Conservation (phyloP, 805 yeast genomes). For the Yarrowia keelungensis region DNA sequence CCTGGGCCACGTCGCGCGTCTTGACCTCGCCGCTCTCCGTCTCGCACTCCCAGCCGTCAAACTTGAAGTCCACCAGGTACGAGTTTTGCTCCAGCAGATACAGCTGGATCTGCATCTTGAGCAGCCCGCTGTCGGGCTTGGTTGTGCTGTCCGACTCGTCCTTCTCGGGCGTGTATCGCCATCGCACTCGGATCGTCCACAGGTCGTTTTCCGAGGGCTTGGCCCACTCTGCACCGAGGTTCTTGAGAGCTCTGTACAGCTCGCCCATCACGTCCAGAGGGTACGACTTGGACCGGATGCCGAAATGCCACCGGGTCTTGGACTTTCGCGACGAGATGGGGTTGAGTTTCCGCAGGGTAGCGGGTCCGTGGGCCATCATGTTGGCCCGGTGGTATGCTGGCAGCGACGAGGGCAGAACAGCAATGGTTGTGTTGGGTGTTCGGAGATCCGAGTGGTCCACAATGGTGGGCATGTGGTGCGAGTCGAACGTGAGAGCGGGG, state of each 20-base stretch:
- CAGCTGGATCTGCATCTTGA: conserved; percentile 96
- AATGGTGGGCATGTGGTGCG: conserved; percentile 50
- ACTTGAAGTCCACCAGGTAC: conserved; percentile 94
- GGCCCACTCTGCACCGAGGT: conserved; percentile 97
- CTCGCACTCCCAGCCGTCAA: conserved; percentile 88
- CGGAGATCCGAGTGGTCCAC: conserved; percentile 46
- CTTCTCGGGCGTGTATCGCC: conserved; percentile 71
- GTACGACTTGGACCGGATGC: conserved; percentile 92
- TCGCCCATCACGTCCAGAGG: conserved; percentile 99
- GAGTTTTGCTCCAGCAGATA: conserved; percentile 91
- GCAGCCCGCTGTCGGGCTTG: conserved; percentile 45
- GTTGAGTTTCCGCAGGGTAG: conserved; percentile 52
- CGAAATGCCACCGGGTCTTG: conserved; percentile 98
- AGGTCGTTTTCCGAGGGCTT: conserved; percentile 92
- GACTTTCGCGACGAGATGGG: conserved; percentile 75
- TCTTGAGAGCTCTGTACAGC: conserved; percentile 90
- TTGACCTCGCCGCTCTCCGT: conserved; percentile 38
- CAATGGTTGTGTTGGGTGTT: conserved; percentile 80
- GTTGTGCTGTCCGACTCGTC: conserved; percentile 41
- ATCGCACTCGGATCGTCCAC: conserved; percentile 95
- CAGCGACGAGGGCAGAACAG: conserved; percentile 89
- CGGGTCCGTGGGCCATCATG: conserved; percentile 69
- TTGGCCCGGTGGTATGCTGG: conserved; percentile 94
- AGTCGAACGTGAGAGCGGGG: conserved; percentile 52
- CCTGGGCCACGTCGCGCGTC: conserved; percentile 41